Conservation (phyloP, 2,329 filamentous ascomycete species). For the Cladosporium sp. region DNA sequence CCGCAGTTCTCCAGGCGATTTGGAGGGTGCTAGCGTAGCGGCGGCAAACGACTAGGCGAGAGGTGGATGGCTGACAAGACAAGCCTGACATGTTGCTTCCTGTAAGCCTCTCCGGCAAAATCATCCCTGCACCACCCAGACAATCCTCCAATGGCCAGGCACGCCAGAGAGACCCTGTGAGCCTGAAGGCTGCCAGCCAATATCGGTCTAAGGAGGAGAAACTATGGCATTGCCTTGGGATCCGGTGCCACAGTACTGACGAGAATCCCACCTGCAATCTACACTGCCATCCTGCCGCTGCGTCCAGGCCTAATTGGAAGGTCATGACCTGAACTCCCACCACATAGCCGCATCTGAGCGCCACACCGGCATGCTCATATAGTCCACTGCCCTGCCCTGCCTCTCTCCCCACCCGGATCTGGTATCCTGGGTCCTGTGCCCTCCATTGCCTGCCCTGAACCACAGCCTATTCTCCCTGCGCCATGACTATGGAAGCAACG, state of each 20-base stretch:
- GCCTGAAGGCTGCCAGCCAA: slow-evolving; percentile 10
- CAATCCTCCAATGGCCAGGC: slow-evolving; percentile 6
- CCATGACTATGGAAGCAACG: slow-evolving; percentile 5
- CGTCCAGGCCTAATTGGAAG: slow-evolving; percentile 5
- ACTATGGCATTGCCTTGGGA: slow-evolving; percentile 2
- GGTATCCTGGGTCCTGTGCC: too few species aligned
- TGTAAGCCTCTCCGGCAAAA: too few species aligned
- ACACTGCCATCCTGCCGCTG: background rate
- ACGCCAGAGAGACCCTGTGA: slow-evolving; percentile 2
- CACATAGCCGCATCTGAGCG: slow-evolving; percentile 5
- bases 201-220: too few species aligned
- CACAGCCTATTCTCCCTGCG: background rate
- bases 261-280: slow-evolving; percentile 5
- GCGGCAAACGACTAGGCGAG: slow-evolving; percentile 2
- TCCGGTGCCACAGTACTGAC: slow-evolving; percentile 7
- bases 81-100: background rate
- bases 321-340: background rate
- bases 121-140: too few species aligned
- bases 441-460: too few species aligned
- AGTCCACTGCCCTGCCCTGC: background rate
- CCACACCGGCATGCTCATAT: slow-evolving; percentile 2
- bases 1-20: slow-evolving; percentile 3
- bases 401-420: background rate
- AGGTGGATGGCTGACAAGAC: background rate
- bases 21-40: background rate